Evolutionary conservation across 441 rosid genomes (phyloP), one percentile per base, ranked within the genome.

Genomic region (Erodium texanum): DNA sequence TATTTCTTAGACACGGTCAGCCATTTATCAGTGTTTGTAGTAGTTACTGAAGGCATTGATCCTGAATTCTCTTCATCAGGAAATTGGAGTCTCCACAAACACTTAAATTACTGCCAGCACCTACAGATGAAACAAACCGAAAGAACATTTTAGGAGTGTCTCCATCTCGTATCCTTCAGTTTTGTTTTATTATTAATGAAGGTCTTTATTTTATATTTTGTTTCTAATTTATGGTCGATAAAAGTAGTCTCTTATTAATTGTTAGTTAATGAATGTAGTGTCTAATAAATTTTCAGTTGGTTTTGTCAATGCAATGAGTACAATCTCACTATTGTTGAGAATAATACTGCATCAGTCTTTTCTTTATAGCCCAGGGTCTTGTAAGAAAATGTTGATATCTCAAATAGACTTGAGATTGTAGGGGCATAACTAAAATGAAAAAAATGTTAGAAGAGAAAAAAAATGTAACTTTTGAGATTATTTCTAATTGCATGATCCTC

Each of bases 141-240:
- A 92, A 85, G 79, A 87, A 82, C 45, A 73, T 78, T 73, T 82
- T 92, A 62, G 92, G 96, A 65, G 75, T 75, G 77, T 78, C 85
- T 74, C 75, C 89, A 54, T 83, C 93, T 38, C 77, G 99, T 93
- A 93, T 93, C 99, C 99, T 84, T 75, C 32, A 62, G 18, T 59
- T 32, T 24, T 41, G 18, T 62, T 69, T 64, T 69, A 43, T 41
- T 59, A 59, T 36, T 4, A 67, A 15, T 45, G 19, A 4, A 27
- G 63, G 14, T 45, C 43, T 22, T 66, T 11, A 38, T 38, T 45
- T 48, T 23, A 66, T 68, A 66, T 68, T 9, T 2, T 68, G 19
- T 18, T 22, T 11, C 32, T 65, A 48, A 45, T 45, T 41, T 68
- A 7, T n/a, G 34, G 29, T 58, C 2, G 14, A 16, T n/a, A n/a